Evolutionary conservation across 495 filamentous ascomycete genomes (phyloP).

Genomic region (Aspergillus nanangensis): DNA sequence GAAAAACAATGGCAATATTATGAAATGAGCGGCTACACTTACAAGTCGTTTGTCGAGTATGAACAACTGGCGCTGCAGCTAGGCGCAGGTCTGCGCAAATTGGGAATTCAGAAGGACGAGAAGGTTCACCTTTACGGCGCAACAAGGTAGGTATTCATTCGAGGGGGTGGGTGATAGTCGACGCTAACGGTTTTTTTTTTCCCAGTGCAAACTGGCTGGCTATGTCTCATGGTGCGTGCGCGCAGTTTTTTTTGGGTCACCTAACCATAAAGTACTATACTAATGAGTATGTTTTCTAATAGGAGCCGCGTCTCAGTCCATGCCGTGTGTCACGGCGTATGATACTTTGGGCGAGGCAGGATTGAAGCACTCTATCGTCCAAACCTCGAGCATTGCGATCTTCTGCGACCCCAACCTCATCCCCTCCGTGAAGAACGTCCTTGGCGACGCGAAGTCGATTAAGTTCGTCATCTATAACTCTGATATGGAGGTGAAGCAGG

Average conservation of each 20-base stretch:
- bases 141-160: conserved; percentile 54
- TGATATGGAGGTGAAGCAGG: conserved; percentile 68
- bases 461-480: conserved; percentile 87
- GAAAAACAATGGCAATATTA: conserved; percentile 97
- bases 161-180: background rate
- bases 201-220: conserved; percentile 70
- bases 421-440: conserved; percentile 71
- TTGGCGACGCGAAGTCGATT: conserved; percentile 74
- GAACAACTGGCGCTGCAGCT: conserved; percentile 69
- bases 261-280: background rate
- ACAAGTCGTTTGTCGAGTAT: conserved; percentile 84
- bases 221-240: conserved; percentile 57
- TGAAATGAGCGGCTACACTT: conserved; percentile 85
- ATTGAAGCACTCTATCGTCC: conserved; percentile 82
- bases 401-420: conserved; percentile 87
- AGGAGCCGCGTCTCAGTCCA: conserved; percentile 78
- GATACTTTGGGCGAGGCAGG: conserved; percentile 96
- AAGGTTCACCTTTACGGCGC: conserved; percentile 86
- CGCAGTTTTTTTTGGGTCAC: background rate
- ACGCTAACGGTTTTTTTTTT: conserved; percentile 5
- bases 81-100: conserved; percentile 72
- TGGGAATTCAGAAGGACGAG: conserved; percentile 70
- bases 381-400: conserved; percentile 81
- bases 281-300: conserved; percentile 1
- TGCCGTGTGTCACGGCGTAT: conserved; percentile 95